These are phyloP conservation scores for Cerioporus squamosus DNA, from an alignment of 1,284 basidiomycete genomes.

Conservation along the genomic window DNA sequence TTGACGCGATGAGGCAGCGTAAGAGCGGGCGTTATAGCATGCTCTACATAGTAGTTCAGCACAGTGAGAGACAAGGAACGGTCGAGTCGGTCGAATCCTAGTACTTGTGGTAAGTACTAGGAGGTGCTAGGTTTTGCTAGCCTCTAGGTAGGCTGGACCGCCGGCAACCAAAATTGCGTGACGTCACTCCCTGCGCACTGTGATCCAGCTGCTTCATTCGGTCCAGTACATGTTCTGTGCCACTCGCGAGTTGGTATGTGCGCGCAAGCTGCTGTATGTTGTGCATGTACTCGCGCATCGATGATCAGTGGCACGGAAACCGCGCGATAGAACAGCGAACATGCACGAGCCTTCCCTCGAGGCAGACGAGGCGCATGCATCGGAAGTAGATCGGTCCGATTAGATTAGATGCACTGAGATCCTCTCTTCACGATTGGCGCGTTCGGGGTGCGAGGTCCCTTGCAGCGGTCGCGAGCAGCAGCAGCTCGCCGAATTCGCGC, in stretches of 20 bases:
- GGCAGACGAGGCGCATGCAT: conserved; percentile 9
- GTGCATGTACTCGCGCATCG: conserved; percentile 3
- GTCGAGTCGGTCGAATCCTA: too few species aligned
- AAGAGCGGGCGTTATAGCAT: too few species aligned
- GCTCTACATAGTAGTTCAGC: not conserved
- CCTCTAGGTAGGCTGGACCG: not conserved
- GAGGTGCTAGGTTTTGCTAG: too few species aligned
- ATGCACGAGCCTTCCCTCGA: conserved; percentile 18
- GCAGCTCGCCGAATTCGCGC: not conserved
- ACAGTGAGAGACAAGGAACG: not conserved
- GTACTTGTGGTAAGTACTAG: not conserved
- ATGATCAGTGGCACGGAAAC: conserved; percentile 8
- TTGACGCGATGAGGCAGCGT: too few species aligned
- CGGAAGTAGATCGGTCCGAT: conserved; percentile 20
- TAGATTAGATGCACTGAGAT: conserved; percentile 22
- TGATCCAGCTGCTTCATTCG: not conserved
- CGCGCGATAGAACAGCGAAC: conserved; percentile 1
- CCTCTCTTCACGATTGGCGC: conserved; percentile 7
- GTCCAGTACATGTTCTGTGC: not conserved
- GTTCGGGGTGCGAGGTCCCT: not conserved
- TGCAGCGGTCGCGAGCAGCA: not conserved
- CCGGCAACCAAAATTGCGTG: not conserved
- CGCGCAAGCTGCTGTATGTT: too few species aligned
- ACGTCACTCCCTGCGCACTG: not conserved
- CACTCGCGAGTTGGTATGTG: too few species aligned